Base-by-base conservation (phyloP, 163 green algal genomes). In the Chlamydomonas reinhardtii region DNA sequence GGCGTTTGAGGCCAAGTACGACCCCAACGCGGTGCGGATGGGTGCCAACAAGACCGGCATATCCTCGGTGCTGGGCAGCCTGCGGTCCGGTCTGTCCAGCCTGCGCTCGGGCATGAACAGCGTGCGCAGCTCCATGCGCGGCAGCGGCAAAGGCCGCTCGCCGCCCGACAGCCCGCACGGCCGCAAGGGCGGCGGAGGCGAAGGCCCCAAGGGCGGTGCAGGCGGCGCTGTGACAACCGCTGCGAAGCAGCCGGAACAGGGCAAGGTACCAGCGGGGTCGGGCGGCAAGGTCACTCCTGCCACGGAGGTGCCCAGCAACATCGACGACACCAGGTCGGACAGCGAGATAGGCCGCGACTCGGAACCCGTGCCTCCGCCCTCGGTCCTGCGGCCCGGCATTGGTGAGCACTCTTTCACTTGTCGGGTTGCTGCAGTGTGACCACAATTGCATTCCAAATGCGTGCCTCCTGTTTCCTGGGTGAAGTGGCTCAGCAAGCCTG, bases 1-100 rank as follows among this genome's bases (percentile, higher is more conserved):
- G 79, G 94, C 94, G 0, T 97, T 97, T 88, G 95, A 97, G 88
- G 89, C 86, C 82, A 95, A 96, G 82, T 96, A 97, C 86, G 91
- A 96, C 59, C 54, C 75, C 59, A 82, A 72, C 37, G 80, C 65
- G 8, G 86, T 84, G 14, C 68, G 84, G 25, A 37, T 71, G 69
- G 84, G 76, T 39, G 79, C 72, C 61, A 71, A 71, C 32, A 39
- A 35, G 9, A 43, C 17, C 52, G 75, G 76, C 56, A 25, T 85
- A 0, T 73, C 75, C 14, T 74, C 68, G 59, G 74, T 89, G 20
- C 43, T 89, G n/a, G 61, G 74, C 48, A 68, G 35, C 14, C 8
- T 86, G 32, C 56, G 34, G 15, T 59, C 27, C 48, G 69, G 62
- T 0, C 12, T 83, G 24, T 73, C 64, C 48, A 81, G 75, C 61